These are phyloP conservation scores for Malassezia dermatis DNA, from an alignment of 1,284 basidiomycete species.

Conservation along the genomic window DNA sequence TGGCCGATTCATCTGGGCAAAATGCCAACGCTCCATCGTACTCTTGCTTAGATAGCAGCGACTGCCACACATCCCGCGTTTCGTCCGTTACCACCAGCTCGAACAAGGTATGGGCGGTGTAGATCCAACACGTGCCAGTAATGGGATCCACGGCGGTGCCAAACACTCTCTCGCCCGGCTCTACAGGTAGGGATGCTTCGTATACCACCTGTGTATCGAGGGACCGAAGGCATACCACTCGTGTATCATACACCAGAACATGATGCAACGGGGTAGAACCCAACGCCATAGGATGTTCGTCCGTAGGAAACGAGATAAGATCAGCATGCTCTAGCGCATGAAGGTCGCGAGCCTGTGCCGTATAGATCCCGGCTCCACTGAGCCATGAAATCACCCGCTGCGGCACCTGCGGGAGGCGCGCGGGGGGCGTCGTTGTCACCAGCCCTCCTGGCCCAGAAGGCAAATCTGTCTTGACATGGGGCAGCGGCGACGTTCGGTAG, in stretches of 20 bases:
- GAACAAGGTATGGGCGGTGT: constrained; percentile 70
- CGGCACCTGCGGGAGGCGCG: constrained; percentile 49
- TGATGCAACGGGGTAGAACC: constrained; percentile 75
- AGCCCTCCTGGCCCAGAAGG: constrained; percentile 24
- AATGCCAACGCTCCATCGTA: constrained; percentile 69
- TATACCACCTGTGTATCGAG: constrained; percentile 73
- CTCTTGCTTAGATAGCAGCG: constrained; percentile 68
- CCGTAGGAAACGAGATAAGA: constrained; percentile 52
- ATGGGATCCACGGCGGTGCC: constrained; percentile 59
- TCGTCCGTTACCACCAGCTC: constrained; percentile 80
- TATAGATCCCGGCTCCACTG: constrained; percentile 37
- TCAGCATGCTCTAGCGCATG: constrained; percentile 61
- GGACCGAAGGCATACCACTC: constrained; percentile 66
- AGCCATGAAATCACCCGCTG: constrained; percentile 32
- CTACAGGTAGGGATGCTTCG: constrained; percentile 56
- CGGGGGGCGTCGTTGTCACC: constrained; percentile 36
- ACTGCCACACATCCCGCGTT: constrained; percentile 85
- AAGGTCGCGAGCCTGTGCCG: constrained; percentile 31
- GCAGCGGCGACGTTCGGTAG: constrained; percentile 28
- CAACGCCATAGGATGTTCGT: not conserved
- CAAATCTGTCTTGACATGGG: constrained; percentile 42
- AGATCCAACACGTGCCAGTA: constrained; percentile 86
- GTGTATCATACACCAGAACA: constrained; percentile 70
- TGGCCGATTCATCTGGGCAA: constrained; percentile 71
- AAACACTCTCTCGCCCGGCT: constrained; percentile 31